phyloP scores from a whole-genome alignment of 2,329 filamentous ascomycete genomes.

The Aspergillus thermomutatus region DNA sequence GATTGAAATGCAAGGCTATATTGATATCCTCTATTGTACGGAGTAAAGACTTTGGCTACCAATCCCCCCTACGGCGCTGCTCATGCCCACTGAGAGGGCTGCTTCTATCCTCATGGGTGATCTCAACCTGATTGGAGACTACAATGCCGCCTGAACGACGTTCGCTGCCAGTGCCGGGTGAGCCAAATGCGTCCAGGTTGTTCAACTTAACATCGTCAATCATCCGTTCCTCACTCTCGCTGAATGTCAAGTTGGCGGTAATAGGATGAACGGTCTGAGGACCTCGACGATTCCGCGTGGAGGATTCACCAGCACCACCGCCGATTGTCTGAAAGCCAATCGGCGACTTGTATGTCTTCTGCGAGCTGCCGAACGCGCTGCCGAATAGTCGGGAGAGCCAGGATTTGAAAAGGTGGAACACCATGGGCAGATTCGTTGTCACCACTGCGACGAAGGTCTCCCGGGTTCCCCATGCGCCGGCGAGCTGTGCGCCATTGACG shows the following conservation, averaged over 20 bases:
- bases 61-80: background rate
- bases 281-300: conserved; percentile 29
- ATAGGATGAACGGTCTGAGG: conserved; percentile 34
- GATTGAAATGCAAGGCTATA: no score
- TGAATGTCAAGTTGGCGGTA: conserved; percentile 38
- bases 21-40: background rate
- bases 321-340: conserved; percentile 24
- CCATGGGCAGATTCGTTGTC: conserved; percentile 36
- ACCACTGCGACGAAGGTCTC: conserved; percentile 41
- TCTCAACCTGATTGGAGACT: conserved; percentile 43
- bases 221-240: conserved; percentile 45
- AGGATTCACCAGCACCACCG: conserved; percentile 23
- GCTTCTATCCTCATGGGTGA: conserved; percentile 24
- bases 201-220: conserved; percentile 45
- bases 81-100: conserved; percentile 1
- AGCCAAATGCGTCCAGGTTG: conserved; percentile 24
- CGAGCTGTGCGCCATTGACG: conserved; percentile 28
- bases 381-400: conserved; percentile 40
- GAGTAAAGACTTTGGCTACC: background rate
- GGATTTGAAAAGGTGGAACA: conserved; percentile 42
- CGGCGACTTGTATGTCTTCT: conserved; percentile 38
- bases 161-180: conserved; percentile 8
- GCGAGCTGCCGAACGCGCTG: conserved; percentile 36
- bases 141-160: conserved; percentile 31
- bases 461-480: conserved; percentile 37